Evolutionary conservation across 1,284 basidiomycete genomes (phyloP), one percentile per base, ranked within the genome.

Genomic region (Singerocomus inundabilis): DNA sequence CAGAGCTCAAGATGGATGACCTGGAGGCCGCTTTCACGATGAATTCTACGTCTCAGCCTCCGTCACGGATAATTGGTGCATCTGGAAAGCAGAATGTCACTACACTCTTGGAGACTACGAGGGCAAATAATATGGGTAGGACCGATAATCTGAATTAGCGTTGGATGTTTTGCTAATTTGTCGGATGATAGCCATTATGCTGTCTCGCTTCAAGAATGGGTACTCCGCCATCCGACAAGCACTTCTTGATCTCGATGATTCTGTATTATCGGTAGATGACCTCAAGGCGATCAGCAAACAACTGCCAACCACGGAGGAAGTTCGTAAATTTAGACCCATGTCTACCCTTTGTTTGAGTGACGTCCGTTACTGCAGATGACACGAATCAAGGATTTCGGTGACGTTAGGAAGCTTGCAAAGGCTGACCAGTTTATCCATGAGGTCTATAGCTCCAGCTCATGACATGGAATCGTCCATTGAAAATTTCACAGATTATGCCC

Each of bases 391-490:
- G 79, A 80, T 38, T 91, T 86, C 59, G 78, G 75, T 1, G 85
- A 91, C 52, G 72, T 85, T 16, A 74, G 73, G 50, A 85, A 86
- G 66, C 75, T 93, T 5, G 81, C 88, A 5, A 91, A 89, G 60
- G 84, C 91, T 16, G 93, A 97, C 63, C 87, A 87, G 62, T 95
- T 89, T 69, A 89, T 94, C 63, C 73, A 75, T 49, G 81, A 90
- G 75, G 89, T 88, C 51, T 54, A 71, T 60, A 13, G 4, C 2
- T 9, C 18, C 30, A 8, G 4, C 36, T 32, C 25, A 4, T 9
- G 6, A 46, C 39, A 6, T 3, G 18, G 37, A 15, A 38, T 16
- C 12, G 32, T 16, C 11, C 11, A 45, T 35, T 59, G n/a, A 54
- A 34, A 18, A 26, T 55, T 28, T 49, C 55, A 4, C 56, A 93